Evolutionary conservation across 2,329 filamentous ascomycete genomes (phyloP).

Genomic region (Keithomyces neogunnii): DNA sequence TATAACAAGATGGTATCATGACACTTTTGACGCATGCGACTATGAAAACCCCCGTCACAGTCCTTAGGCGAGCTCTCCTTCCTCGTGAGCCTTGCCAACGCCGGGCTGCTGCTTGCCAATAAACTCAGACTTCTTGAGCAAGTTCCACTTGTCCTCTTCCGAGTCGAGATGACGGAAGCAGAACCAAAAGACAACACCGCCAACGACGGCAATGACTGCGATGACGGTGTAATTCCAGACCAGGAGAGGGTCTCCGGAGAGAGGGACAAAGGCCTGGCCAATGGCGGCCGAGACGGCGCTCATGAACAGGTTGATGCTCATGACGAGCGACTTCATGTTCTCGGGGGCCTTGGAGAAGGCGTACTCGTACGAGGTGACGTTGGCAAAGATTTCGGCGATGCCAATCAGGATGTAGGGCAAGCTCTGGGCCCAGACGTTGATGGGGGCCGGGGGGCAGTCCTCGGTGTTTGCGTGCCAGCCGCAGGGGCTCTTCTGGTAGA

Average conservation of each 20-base stretch:
- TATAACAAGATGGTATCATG: not conserved
- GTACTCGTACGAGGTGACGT: constrained; percentile 59
- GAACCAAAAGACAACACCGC: constrained; percentile 59
- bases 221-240: constrained; percentile 65
- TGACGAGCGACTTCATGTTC: constrained; percentile 74
- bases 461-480: constrained; percentile 40
- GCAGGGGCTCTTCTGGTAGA: constrained; percentile 56
- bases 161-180: constrained; percentile 56
- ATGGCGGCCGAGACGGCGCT: constrained; percentile 61
- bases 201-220: constrained; percentile 53
- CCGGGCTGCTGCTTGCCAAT: constrained; percentile 30
- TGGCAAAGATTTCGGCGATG: constrained; percentile 44
- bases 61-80: not conserved
- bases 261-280: constrained; percentile 57
- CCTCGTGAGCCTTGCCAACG: constrained; percentile 15
- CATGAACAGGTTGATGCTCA: constrained; percentile 62
- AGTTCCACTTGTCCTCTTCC: constrained; percentile 62
- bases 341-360: constrained; percentile 70
- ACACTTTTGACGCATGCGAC: not conserved
- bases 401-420: constrained; percentile 43
- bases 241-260: constrained; percentile 56
- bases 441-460: constrained; percentile 44
- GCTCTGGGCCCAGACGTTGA: constrained; percentile 57
- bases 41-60: not conserved
- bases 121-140: constrained; percentile 39